A percentile compares a stretch with the other conserved stretches of the same genome.
phyloP scores from a whole-genome alignment of 2,329 filamentous ascomycete species.

The Fusarium sp. region DNA sequence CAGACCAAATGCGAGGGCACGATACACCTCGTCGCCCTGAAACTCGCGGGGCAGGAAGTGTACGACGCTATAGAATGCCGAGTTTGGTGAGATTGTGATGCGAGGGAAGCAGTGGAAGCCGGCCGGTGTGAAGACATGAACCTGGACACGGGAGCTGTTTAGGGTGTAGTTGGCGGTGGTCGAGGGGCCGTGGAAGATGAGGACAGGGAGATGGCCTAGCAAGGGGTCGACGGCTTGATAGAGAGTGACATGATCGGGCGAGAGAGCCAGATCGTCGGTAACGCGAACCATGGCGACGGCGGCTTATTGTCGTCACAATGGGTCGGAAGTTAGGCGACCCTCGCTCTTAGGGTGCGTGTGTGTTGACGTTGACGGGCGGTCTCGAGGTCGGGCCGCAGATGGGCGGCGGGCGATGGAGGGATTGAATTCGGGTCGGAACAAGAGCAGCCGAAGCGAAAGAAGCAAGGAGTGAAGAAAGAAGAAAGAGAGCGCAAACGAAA shows the following conservation, averaged over 20 bases:
- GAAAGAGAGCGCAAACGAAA: slow-evolving; percentile 14
- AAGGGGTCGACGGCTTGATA: slow-evolving; percentile 91
- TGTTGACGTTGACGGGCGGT: slow-evolving; percentile 30
- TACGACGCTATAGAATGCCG: slow-evolving; percentile 90
- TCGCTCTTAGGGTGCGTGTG: slow-evolving; percentile 7
- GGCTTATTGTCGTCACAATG: slow-evolving; percentile 49
- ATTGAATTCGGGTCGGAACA: slow-evolving; percentile 20
- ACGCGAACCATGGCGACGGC: slow-evolving; percentile 79
- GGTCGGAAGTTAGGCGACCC: slow-evolving; percentile 35
- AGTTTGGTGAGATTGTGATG: slow-evolving; percentile 92
- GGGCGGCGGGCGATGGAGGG: slow-evolving; percentile 13
- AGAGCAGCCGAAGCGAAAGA: neutral
- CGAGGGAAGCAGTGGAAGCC: slow-evolving; percentile 91
- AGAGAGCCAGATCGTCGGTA: slow-evolving; percentile 81
- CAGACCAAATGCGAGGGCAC: slow-evolving; percentile 90
- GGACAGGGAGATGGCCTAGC: slow-evolving; percentile 82
- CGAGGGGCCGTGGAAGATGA: slow-evolving; percentile 93
- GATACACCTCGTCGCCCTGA: slow-evolving; percentile 93
- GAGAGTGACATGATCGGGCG: slow-evolving; percentile 84
- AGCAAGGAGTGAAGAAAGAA: neutral
- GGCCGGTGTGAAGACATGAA: slow-evolving; percentile 90
- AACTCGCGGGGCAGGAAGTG: slow-evolving; percentile 91
- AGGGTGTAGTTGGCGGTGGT: slow-evolving; percentile 88
- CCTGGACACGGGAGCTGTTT: slow-evolving; percentile 93
- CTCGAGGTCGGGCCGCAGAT: slow-evolving; percentile 44